Conservation (phyloP, 805 yeast genomes). For the Yarrowia porcina region DNA sequence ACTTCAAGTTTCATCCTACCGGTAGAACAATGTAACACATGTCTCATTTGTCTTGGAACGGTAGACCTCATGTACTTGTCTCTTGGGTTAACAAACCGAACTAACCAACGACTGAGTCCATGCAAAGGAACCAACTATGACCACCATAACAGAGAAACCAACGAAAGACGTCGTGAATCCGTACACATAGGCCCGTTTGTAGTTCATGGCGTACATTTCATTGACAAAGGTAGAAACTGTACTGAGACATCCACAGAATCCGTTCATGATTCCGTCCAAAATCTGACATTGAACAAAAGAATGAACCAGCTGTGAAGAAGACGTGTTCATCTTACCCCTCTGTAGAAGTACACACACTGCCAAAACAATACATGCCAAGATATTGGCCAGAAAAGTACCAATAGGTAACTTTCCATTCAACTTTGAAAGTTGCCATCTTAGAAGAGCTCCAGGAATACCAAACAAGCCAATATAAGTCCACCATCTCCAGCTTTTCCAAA, state of each 20-base stretch:
- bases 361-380: neutral
- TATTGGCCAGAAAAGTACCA: constrained; percentile 13
- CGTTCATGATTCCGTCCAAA: constrained; percentile 3
- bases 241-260: constrained; percentile 18
- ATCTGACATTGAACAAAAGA: neutral
- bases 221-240: constrained; percentile 18
- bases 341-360: neutral
- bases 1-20: no score
- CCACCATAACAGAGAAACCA: constrained; percentile 4
- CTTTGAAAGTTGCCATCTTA: constrained; percentile 5
- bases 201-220: constrained; percentile 19
- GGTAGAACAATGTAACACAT: no score
- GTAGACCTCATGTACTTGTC: no score
- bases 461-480: constrained; percentile 6
- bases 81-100: neutral
- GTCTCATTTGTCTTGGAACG: no score
- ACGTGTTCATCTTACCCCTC: neutral
- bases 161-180: neutral
- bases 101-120: neutral
- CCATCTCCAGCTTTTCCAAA: constrained; percentile 23
- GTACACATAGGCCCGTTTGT: constrained; percentile 16
- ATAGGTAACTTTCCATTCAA: neutral
- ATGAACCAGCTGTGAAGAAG: neutral
- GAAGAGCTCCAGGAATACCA: constrained; percentile 16
- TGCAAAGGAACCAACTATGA: constrained; percentile 2